These are phyloP conservation scores for Discostella pseudostelligera DNA, from an alignment of 108 stramenopile genomes.

Conservation along the genomic window DNA sequence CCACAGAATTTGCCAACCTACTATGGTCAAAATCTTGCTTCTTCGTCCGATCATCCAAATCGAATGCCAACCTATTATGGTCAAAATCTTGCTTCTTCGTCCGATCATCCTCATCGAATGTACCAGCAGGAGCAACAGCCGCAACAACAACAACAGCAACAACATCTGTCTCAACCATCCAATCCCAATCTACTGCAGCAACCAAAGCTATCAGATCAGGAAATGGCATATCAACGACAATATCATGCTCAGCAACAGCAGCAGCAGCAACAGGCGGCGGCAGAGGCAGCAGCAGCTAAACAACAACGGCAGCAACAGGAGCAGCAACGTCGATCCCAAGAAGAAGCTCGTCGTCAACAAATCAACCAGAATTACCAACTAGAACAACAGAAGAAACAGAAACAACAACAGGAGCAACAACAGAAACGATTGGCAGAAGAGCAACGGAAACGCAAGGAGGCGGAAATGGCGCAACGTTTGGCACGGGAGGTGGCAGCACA, in stretches of 20 bases:
- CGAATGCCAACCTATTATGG: slow-evolving; percentile 9
- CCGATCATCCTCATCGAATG: slow-evolving; percentile 12
- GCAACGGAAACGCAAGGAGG: slow-evolving; percentile 27
- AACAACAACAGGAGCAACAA: slow-evolving; percentile 31
- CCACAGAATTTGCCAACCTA: neutral
- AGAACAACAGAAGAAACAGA: slow-evolving; percentile 13
- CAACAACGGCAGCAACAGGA: slow-evolving; percentile 26
- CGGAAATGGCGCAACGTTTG: slow-evolving; percentile 24
- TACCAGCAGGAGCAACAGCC: slow-evolving; percentile 15
- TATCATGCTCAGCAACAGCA: slow-evolving; percentile 25
- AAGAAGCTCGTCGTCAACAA: slow-evolving; percentile 34
- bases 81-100: neutral
- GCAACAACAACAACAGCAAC: slow-evolving; percentile 10
- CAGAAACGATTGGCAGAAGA: slow-evolving; percentile 23
- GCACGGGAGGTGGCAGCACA: slow-evolving; percentile 9
- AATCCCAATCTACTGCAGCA: neutral
- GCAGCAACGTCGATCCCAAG: slow-evolving; percentile 23
- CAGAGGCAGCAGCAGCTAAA: slow-evolving; percentile 1
- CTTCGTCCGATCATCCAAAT: slow-evolving; percentile 4
- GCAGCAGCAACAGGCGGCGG: no score
- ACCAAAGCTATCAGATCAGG: neutral
- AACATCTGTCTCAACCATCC: slow-evolving; percentile 1
- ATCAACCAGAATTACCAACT: slow-evolving; percentile 26
- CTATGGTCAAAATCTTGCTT: neutral
- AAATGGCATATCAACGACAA: slow-evolving; percentile 21